Percentiles rank a stretch among this genome's conserved stretches.
Evolutionary conservation across 495 filamentous ascomycete genomes (phyloP).

Genomic region (Lineolata rhizophorae): DNA sequence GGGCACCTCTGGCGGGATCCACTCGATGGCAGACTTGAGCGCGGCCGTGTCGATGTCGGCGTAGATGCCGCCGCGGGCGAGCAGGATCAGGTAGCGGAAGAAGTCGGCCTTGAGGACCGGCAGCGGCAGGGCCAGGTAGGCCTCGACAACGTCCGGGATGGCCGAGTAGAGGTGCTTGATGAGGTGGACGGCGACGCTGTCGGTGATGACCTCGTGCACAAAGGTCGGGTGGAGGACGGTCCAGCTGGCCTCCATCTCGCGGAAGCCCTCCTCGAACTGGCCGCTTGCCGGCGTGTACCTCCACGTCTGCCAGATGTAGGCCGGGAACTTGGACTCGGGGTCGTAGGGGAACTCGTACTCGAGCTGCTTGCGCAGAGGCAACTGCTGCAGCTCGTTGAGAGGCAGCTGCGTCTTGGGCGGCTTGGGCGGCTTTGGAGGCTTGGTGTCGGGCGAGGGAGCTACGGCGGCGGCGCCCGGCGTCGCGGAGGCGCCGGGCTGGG

Average conservation of each 20-base stretch:
- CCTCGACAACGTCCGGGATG: constrained; percentile 79
- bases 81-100: constrained; percentile 88
- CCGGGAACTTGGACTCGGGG: constrained; percentile 68
- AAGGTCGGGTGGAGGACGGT: constrained; percentile 75
- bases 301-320: constrained; percentile 99
- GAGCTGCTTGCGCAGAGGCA: constrained; percentile 57
- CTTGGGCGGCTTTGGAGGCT: too few relatives aligned
- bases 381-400: constrained; percentile 14
- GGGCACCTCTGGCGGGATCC: constrained; percentile 65
- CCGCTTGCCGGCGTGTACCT: constrained; percentile 68
- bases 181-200: constrained; percentile 59
- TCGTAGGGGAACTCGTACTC: constrained; percentile 90
- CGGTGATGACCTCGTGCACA: constrained; percentile 91
- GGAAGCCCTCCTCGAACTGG: constrained; percentile 52
- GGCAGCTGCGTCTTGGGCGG: constrained; percentile 18
- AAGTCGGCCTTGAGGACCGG: constrained; percentile 92
- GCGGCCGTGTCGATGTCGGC: constrained; percentile 89
- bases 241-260: constrained; percentile 76
- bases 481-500: constrained; percentile 8
- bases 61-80: constrained; percentile 88
- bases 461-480: too few relatives aligned
- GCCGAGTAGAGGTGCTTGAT: constrained; percentile 70
- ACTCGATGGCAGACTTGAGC: constrained; percentile 59
- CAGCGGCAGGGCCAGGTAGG: constrained; percentile 65
- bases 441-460: too few relatives aligned